Base-by-base conservation (phyloP, 495 filamentous ascomycete genomes). In the Trichocladium antarcticum region DNA sequence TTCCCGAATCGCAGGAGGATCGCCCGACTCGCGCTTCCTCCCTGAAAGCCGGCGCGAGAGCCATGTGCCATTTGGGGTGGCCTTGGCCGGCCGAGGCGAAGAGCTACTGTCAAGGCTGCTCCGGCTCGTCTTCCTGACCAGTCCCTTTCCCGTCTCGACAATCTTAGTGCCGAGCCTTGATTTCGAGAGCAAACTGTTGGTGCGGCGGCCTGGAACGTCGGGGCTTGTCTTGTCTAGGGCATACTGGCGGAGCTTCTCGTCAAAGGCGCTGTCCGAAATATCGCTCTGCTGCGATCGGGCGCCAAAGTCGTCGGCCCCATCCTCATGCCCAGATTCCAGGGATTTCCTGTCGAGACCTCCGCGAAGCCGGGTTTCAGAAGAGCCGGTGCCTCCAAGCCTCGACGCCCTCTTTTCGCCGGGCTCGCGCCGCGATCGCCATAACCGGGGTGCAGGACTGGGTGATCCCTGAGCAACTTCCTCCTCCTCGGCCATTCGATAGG, bases 381-480 rank as follows among this genome's bases (percentile, higher is more conserved):
- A 24, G 11, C 28, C 40, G 12, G 47, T 47, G 24, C 31, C 48
- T 14, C 37, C 34, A 22, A 50, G 14, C 24, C 44, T 62, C n/a
- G 54, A 57, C 11, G 55, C 41, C 19, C 47, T 37, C 19, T 53
- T 50, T 38, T 54, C 58, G 47, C 50, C 49, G 6, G 57, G 56
- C 3, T 59, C 59, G 24, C 61, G 62, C 21, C 61, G 60, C 6
- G 51, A 37, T 12, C 64, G 64, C 50, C 61, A 67, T 5, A 57
- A 37, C 21, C 72, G 63, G 8, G 72, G 71, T 3, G 71, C 70
- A 5, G 71, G 71, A 49, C 72, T 75, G 37, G 72, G 72, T 12
- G 72, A 74, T 5, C 59, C 69, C 41, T 69, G 63, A 29, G 63
- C 65, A 39, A 57, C 64, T 1, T 46, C 60, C 36, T 69, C 63